Base-by-base conservation (phyloP, 768 basidiomycete species). In the Russula brevipes region DNA sequence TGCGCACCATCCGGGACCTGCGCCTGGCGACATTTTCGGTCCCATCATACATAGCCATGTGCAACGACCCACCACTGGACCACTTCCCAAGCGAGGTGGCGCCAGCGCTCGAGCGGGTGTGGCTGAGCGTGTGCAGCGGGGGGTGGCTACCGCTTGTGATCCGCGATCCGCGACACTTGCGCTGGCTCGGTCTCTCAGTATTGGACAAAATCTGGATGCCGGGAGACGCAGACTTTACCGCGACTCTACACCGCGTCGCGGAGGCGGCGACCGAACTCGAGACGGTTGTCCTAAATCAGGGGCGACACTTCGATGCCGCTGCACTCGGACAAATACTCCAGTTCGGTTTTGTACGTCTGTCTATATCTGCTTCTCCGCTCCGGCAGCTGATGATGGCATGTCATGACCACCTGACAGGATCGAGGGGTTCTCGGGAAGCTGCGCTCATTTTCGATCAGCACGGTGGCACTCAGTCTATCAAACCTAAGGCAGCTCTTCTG, bases 1-100 rank as follows among this genome's bases (percentile, higher is more conserved):
- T 63, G 24, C 62, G 46, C 36, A 63, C 62, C 52, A 54, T 63
- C 38, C 62, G 62, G 17, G 33, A 54, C 24, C 30, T 63, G 10
- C 39, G 46, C 31, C 62, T 63, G 11, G 33, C 52, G 6, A 19
- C 36, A 0, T 63, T 63, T 44, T 10, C 16, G 16, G 19, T 19
- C 31, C 57, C 57, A 2, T 35, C 45, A 6, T 35, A 46, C 39
- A 1, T 2, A 2, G 44, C n/a, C 9, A 51, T 53, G 57, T 42
- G n/a, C 38, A 14, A n/a, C 16, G 10, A n/a, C 16, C 14, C 51
- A 19, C 7, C 46, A n/a, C 52, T 24, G 7, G 57, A 30, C 9
- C 3, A 9, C 11, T 16, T 30, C 42, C 24, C 42, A 0, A 2
- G 8, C 24, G 38, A 59, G 46, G 38, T 24, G 5, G 45, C 62